A percentile compares a stretch with the other conserved stretches of the same genome.
Conservation (phyloP, 257 asterid genomes). For the Scutellaria galericulata region DNA sequence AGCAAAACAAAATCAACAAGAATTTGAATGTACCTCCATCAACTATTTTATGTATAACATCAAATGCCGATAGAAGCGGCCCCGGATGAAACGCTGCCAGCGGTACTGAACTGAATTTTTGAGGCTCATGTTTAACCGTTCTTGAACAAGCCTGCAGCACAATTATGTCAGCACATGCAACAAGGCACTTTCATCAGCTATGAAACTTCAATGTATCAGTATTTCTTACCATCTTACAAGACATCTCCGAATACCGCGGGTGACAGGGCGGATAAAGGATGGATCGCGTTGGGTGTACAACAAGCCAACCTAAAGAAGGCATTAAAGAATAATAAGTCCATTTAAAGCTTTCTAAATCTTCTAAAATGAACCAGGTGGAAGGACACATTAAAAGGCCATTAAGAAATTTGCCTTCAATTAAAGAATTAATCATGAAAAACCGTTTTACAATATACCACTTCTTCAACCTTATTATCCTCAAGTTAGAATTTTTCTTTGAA, state of each 20-base stretch:
- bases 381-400: neutral
- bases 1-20: constrained; percentile 7
- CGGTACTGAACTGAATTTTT: constrained; percentile 51
- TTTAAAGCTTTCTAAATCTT: constrained; percentile 10
- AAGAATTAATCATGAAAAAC: constrained; percentile 7
- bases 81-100: constrained; percentile 83
- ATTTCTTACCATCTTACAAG: constrained; percentile 87
- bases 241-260: constrained; percentile 92
- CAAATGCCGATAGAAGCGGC: constrained; percentile 94
- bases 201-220: constrained; percentile 27
- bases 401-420: neutral
- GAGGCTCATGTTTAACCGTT: constrained; percentile 56
- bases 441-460: constrained; percentile 2
- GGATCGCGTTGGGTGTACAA: constrained; percentile 90
- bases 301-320: constrained; percentile 71
- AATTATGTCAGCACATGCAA: constrained; percentile 38
- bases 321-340: neutral
- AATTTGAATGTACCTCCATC: constrained; percentile 38
- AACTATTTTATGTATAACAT: constrained; percentile 57
- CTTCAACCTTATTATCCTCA: neutral
- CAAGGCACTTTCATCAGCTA: constrained; percentile 30
- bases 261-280: constrained; percentile 81
- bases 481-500: neutral
- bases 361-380: constrained; percentile 7
- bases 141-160: constrained; percentile 87